These are phyloP conservation scores for Plasmodium sp. DNA, from an alignment of 169 alveolate genomes.

Conservation along the genomic window DNA sequence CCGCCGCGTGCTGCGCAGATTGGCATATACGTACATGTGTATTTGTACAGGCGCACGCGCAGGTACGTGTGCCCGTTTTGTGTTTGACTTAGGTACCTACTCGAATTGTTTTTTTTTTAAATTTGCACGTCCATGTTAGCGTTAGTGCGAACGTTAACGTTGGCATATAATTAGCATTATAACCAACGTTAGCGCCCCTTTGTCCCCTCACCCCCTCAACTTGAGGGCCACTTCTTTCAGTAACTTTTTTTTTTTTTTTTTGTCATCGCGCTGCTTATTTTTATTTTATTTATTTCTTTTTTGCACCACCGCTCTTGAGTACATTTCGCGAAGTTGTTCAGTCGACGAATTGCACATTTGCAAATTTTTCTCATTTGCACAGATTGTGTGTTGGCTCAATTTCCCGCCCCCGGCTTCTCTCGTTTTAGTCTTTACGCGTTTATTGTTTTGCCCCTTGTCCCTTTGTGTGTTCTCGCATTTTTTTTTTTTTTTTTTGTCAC, in stretches of 20 bases:
- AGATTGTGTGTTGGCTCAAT: not conserved
- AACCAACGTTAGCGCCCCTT: not conserved
- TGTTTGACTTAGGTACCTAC: not conserved
- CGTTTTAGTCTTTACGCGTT: not conserved
- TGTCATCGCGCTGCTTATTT: not conserved
- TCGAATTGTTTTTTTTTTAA: slow-evolving; percentile 13
- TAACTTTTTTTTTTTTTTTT: not conserved
- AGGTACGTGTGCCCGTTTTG: not conserved
- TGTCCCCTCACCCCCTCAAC: not conserved
- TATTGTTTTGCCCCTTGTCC: not conserved
- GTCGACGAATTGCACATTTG: not conserved
- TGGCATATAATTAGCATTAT: too few species aligned
- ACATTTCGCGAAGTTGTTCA: not conserved
- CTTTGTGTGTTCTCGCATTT: not conserved
- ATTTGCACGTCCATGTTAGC: not conserved
- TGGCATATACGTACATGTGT: not conserved
- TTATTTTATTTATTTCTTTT: not conserved
- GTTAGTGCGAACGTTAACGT: not conserved
- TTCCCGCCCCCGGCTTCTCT: not conserved
- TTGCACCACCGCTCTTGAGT: not conserved
- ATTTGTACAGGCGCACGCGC: not conserved
- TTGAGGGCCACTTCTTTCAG: slow-evolving; percentile 12
- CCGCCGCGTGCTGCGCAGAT: not conserved
- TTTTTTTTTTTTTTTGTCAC: not conserved
- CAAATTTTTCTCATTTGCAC: not conserved